Evolutionary conservation across 2,329 filamentous ascomycete species (phyloP), one percentile per base, ranked within the genome.

Genomic region (Cladosporium sp.): DNA sequence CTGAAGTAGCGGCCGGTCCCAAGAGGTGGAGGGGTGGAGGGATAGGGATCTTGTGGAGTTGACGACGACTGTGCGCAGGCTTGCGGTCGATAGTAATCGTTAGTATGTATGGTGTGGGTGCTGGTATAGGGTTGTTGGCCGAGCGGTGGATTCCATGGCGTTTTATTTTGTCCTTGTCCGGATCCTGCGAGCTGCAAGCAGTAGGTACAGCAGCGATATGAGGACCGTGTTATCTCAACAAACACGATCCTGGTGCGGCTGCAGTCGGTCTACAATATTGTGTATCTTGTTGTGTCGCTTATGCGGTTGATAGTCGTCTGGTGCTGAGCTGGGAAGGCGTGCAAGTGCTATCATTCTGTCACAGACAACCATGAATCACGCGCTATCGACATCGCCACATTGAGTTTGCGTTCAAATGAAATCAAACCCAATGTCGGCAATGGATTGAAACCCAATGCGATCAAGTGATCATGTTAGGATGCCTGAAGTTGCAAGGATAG

Each of bases 161-260:
- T 38, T 7, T 41, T 26, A 10, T 21, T 12, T 36, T 24, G 34
- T 26, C 30, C 21, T 54, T 44, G 49, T 30, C 51, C 10, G 41
- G 32, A 36, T 63, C 34, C 32, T 32, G 24, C 49, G 26, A 63
- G 21, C 49, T 51, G 38, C 7, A 63, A 41, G 49, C 49, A 51
- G 60, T 44, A 63, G 60, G 60, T 63, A 54, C 60, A 63, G 24
- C 47, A 63, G 34, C 34, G 21, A 38, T 26, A 21, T 28, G 47
- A 18, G 59, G 51, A 44, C 34, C 34, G 24, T 58, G 34, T 58
- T 28, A 41, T 58, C 55, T 58, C 55, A 58, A 41, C 55, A 41
- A 41, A 26, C 34, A 41, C n/a, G 32, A 58, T 58, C 55, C 34
- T 24, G 32, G 55, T 58, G 30, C 52, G 52, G 52, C 52, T 55